Base-by-base conservation (phyloP, 768 basidiomycete species). In the Amanita polypyramis region DNA sequence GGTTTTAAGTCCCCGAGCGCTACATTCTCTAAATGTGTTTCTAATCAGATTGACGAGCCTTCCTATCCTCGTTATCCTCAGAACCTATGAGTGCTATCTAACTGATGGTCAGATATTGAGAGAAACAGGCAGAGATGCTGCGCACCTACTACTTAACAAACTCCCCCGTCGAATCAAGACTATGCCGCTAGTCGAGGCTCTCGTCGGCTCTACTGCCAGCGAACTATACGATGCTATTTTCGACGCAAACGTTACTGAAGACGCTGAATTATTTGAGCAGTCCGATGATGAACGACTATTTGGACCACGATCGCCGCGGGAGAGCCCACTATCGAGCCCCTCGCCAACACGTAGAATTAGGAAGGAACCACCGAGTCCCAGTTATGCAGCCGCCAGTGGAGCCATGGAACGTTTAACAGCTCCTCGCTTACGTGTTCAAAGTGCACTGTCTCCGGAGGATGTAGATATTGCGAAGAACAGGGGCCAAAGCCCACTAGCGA, bases 11-110 rank as follows among this genome's bases (percentile, higher is more conserved):
- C 88, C 91, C 2, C 76, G 88, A 32, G 72, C 77, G 8, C 65
- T 95, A n/a, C 93, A 96, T 57, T 74, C 82, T 1, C 67, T 76
- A 30, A 95, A 95, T 54, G 91, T 94, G 2, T 82, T 91, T 60
- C 70, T 91, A 43, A 91, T 96, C 62, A 85, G 80, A 52, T 49
- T 85, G 12, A 94, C 92, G 14, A 85, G 81, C 29, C 82, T 94
- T 58, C 92, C 90, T 0, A 76, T 82, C 41, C 74, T 96, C 21
- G 60, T 93, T 25, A 58, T 72, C 43, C 92, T 96, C 50, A 79
- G 78, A 5, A 58, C 82, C 8, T 92, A 93, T 62, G 93, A 96
- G 64, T 75, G 91, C 2, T 78, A 77, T 57, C 65, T 86, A 17
- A 69, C 74, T 6, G 62, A 69, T 15, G 76, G 77, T 2, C 69